Conservation (phyloP, 1,284 basidiomycete genomes). For the Ustilago xerochloae region DNA sequence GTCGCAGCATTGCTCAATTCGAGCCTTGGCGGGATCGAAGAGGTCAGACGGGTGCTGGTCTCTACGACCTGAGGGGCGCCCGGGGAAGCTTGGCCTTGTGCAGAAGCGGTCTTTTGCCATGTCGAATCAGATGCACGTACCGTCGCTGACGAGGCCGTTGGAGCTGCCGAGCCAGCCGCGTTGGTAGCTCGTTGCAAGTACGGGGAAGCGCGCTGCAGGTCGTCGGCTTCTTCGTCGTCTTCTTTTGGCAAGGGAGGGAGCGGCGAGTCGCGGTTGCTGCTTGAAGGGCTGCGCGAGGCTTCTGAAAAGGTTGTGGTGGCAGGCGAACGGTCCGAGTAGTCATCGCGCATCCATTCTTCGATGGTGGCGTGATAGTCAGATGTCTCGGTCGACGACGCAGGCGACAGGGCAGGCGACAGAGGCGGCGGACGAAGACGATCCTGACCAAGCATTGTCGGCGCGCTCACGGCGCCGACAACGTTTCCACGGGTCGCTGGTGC, state of each 20-base stretch:
- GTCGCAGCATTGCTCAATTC: constrained; percentile 8
- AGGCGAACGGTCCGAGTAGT: constrained; percentile 21
- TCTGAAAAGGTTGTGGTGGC: constrained; percentile 20
- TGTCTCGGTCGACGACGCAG: constrained; percentile 16
- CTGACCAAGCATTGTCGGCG: background rate
- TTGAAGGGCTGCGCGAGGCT: constrained; percentile 14
- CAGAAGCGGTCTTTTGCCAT: background rate
- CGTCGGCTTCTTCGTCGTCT: constrained; percentile 3
- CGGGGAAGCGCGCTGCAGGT: background rate
- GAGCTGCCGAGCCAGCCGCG: background rate
- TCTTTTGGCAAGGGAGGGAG: constrained; percentile 31
- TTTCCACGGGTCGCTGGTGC: background rate
- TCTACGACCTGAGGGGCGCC: background rate
- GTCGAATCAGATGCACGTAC: background rate
- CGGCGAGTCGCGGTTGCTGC: constrained; percentile 26
- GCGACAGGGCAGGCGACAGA: constrained; percentile 19
- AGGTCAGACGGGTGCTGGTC: background rate
- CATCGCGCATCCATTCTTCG: constrained; percentile 35
- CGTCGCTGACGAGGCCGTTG: background rate
- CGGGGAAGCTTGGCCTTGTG: background rate
- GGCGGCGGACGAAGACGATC: constrained; percentile 25
- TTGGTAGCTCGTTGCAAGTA: background rate
- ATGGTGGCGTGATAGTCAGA: constrained; percentile 29
- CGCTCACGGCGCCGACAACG: background rate
- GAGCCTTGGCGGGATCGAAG: constrained; percentile 17